A percentile compares a stretch with the other conserved stretches of the same genome.
Conservation (phyloP, 179 eudicot genomes). For the Beta lomatogona region DNA sequence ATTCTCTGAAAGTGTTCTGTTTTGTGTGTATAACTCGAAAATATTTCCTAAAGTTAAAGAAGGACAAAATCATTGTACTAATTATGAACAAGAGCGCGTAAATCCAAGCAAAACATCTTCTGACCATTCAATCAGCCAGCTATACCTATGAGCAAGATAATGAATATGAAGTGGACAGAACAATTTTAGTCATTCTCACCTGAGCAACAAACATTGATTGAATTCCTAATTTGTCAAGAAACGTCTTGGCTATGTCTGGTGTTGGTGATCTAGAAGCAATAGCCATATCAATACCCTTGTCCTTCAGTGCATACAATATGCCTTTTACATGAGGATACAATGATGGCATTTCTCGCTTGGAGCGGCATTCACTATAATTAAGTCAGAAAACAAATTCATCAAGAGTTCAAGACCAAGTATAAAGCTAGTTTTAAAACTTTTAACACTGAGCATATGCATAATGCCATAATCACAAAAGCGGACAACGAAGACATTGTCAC, state of each 20-base stretch:
- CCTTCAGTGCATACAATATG: conserved; percentile 80
- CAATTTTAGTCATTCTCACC: conserved; percentile 43
- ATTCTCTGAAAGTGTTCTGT: conserved; percentile 79
- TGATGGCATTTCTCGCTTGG: conserved; percentile 79
- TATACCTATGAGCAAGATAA: not conserved
- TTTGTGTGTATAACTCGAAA: conserved; percentile 82
- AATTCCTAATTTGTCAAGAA: conserved; percentile 77
- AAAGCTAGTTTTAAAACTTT: not conserved
- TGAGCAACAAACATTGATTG: conserved; percentile 84
- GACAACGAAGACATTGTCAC: not conserved
- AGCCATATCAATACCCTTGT: conserved; percentile 81
- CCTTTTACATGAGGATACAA: conserved; percentile 92
- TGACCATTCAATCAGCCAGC: not conserved
- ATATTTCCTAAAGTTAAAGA: conserved; percentile 57
- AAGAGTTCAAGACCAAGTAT: not conserved
- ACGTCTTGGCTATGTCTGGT: conserved; percentile 83
- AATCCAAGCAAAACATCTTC: not conserved
- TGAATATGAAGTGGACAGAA: not conserved
- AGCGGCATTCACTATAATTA: conserved; percentile 78
- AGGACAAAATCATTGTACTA: not conserved
- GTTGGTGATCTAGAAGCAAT: conserved; percentile 99
- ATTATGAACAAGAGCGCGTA: not conserved
- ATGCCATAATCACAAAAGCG: not conserved
- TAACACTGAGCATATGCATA: conserved; percentile 2
- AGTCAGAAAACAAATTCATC: not conserved